These are phyloP conservation scores for Phaeosphaeriaceae sp. DNA, from an alignment of 2,329 filamentous ascomycete genomes.

Conservation along the genomic window DNA sequence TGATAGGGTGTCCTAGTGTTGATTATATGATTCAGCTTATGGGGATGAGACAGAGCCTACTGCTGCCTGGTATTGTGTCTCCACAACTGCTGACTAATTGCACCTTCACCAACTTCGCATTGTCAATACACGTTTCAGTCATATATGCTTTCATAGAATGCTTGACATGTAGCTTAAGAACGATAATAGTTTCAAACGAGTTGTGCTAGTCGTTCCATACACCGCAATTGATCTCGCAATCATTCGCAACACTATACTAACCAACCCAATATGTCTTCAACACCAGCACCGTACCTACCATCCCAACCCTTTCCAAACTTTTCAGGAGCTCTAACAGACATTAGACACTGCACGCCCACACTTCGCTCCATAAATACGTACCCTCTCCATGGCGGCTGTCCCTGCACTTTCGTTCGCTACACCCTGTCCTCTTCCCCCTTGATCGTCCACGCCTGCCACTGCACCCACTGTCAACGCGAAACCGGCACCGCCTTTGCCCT, in stretches of 20 bases:
- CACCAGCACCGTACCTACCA: not conserved
- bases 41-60: not conserved
- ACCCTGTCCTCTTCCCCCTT: conserved; percentile 35
- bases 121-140: not conserved
- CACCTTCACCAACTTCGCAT: not conserved
- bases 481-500: conserved; percentile 49
- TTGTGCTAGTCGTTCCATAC: not conserved
- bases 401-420: conserved; percentile 29
- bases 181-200: not conserved
- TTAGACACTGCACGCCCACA: not conserved
- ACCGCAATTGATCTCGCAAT: not conserved
- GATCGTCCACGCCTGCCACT: conserved; percentile 53
- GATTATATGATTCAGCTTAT: not conserved
- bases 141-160: not conserved
- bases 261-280: not conserved
- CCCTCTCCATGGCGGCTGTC: conserved; percentile 24
- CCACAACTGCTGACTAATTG: not conserved
- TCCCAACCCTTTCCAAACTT: not conserved
- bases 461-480: conserved; percentile 56
- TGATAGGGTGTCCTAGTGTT: not conserved
- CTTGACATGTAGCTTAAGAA: not conserved
- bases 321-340: not conserved
- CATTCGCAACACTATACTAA: not conserved
- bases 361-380: not conserved
- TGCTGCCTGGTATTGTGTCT: not conserved